phyloP scores from a whole-genome alignment of 768 basidiomycete species.

The Collybiopsis confluens region DNA sequence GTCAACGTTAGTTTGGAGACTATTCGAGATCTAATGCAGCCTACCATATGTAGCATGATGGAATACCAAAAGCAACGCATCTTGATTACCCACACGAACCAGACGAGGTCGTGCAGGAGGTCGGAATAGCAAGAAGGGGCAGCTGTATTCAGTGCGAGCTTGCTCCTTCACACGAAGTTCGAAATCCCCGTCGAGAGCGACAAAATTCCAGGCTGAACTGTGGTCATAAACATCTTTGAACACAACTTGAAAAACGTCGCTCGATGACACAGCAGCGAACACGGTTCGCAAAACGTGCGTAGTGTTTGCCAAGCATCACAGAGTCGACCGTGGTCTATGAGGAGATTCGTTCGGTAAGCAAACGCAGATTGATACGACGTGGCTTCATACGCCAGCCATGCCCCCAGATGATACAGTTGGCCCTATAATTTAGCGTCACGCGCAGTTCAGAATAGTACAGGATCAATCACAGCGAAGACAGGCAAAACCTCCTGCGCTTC shows the following conservation, averaged over 20 bases:
- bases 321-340: slow-evolving; percentile 25
- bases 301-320: slow-evolving; percentile 33
- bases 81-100: slow-evolving; percentile 3
- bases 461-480: slow-evolving; percentile 13
- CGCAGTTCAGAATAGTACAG: neutral
- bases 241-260: slow-evolving; percentile 4
- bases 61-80: slow-evolving; percentile 5
- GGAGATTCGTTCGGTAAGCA: slow-evolving; percentile 28
- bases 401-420: slow-evolving; percentile 30
- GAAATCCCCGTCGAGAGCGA: slow-evolving; percentile 6
- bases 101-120: slow-evolving; percentile 6
- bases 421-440: neutral
- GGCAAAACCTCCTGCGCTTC: slow-evolving; percentile 3
- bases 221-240: neutral
- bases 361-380: slow-evolving; percentile 42
- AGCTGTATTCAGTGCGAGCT: slow-evolving; percentile 1
- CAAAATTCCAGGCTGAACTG: neutral
- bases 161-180: neutral
- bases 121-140: neutral
- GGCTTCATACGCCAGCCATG: slow-evolving; percentile 38
- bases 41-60: slow-evolving; percentile 9
- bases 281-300: slow-evolving; percentile 38
- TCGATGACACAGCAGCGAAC: slow-evolving; percentile 20
- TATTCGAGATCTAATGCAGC: neutral
- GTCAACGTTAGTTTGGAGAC: neutral